Evolutionary conservation across 805 yeast genomes (phyloP).

Genomic region (Scheffersomyces lignosus): DNA sequence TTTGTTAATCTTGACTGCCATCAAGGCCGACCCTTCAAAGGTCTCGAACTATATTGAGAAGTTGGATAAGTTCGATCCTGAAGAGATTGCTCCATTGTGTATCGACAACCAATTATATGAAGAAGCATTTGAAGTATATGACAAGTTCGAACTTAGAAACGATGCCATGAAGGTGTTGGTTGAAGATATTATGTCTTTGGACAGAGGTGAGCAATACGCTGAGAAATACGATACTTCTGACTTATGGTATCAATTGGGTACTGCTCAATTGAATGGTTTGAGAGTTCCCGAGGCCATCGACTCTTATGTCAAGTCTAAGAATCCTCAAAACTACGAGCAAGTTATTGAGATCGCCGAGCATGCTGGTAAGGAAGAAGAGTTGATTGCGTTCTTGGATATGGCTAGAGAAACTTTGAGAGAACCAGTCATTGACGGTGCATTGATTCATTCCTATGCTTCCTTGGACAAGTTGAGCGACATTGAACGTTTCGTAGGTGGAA

Average conservation of each 20-base stretch:
- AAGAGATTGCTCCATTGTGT: constrained; percentile 91
- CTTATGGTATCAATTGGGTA: constrained; percentile 93
- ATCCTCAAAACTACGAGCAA: constrained; percentile 84
- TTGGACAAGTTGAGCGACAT: constrained; percentile 75
- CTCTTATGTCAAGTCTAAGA: constrained; percentile 88
- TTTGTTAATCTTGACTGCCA: constrained; percentile 86
- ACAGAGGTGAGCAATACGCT: constrained; percentile 91
- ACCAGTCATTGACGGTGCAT: constrained; percentile 89
- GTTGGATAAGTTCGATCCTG: constrained; percentile 86
- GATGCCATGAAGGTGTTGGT: constrained; percentile 89
- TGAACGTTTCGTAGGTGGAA: constrained; percentile 76
- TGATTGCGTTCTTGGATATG: constrained; percentile 81
- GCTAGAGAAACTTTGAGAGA: constrained; percentile 91
- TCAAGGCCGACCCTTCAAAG: constrained; percentile 88
- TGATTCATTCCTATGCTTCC: constrained; percentile 83
- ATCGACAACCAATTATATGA: constrained; percentile 84
- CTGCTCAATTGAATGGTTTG: constrained; percentile 92
- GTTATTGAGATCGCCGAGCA: constrained; percentile 93
- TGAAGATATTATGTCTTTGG: constrained; percentile 90
- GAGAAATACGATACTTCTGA: constrained; percentile 84
- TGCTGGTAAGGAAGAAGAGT: constrained; percentile 94
- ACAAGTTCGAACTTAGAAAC: constrained; percentile 72
- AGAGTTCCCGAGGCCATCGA: constrained; percentile 89
- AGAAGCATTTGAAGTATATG: constrained; percentile 92
- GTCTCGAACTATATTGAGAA: constrained; percentile 84